These are phyloP conservation scores for Aspergillus incahuasiensis DNA, from an alignment of 495 filamentous ascomycete species.

Conservation along the genomic window DNA sequence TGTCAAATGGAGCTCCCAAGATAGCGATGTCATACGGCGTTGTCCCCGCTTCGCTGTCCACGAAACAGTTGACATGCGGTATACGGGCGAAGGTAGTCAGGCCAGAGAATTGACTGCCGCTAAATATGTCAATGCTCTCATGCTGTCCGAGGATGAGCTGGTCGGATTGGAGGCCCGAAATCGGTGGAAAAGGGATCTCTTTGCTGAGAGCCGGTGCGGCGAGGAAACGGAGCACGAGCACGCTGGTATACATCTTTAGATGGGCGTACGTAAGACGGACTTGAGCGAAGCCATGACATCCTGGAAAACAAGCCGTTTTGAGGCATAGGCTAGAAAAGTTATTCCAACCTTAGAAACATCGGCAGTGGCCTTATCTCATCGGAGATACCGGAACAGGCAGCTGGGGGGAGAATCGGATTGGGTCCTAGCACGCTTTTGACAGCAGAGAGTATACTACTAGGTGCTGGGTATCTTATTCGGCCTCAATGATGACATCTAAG, in stretches of 20 bases:
- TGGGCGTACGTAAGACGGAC: too few relatives aligned
- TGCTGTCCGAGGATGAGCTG: conserved; percentile 19
- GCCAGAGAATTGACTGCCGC: conserved; percentile 34
- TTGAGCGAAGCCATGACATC: too few relatives aligned
- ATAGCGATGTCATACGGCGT: conserved; percentile 29
- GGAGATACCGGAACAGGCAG: not conserved
- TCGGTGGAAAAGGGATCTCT: conserved; percentile 39
- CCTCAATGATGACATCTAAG: not conserved
- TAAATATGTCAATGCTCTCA: conserved; percentile 23
- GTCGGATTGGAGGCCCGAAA: conserved; percentile 18
- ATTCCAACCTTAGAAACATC: not conserved
- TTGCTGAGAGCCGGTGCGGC: conserved; percentile 14
- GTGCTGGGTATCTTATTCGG: not conserved
- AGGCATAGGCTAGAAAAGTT: too few relatives aligned
- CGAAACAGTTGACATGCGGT: conserved; percentile 41
- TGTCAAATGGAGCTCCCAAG: conserved; percentile 50
- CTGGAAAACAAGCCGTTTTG: too few relatives aligned
- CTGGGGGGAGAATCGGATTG: not conserved
- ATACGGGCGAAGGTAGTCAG: conserved; percentile 47
- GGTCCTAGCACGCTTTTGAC: too few relatives aligned
- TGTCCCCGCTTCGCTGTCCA: conserved; percentile 11
- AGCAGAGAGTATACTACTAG: not conserved
- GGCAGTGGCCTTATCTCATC: not conserved
- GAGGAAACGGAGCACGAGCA: not conserved
- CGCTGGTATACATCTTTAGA: conserved; percentile 1